These are phyloP conservation scores for Phaeosphaeria sp. DNA, from an alignment of 2,329 filamentous ascomycete species.

Conservation along the genomic window DNA sequence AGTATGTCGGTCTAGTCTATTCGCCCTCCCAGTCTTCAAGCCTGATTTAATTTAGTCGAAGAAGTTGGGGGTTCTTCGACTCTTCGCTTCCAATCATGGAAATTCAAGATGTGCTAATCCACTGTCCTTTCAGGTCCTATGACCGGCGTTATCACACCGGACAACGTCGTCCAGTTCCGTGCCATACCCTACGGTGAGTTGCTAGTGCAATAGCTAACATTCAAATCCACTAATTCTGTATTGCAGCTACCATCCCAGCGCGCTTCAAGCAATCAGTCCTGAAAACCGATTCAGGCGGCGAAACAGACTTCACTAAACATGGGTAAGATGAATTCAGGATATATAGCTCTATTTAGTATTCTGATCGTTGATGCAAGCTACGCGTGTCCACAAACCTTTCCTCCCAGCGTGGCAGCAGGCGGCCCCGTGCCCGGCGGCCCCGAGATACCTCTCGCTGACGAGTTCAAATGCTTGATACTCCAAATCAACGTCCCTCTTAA, in stretches of 20 bases:
- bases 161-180: conserved; percentile 33
- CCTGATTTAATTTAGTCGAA: no score
- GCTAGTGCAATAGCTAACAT: background rate
- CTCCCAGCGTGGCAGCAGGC: conserved; percentile 7
- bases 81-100: no score
- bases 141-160: conserved; percentile 21
- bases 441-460: conserved; percentile 4
- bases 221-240: background rate
- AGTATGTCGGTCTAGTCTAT: background rate
- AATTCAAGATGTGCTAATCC: background rate
- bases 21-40: no score
- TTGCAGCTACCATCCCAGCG: conserved; percentile 19
- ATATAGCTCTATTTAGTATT: no score
- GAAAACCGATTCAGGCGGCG: conserved; percentile 3
- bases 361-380: background rate
- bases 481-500: conserved; percentile 27
- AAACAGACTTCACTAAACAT: conserved; percentile 18
- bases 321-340: conserved; percentile 11
- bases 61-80: no score
- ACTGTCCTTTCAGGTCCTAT: conserved; percentile 15
- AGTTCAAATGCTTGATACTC: conserved; percentile 27
- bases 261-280: conserved; percentile 32
- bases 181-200: conserved; percentile 20
- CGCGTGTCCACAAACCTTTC: conserved; percentile 26
- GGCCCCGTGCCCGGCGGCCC: conserved; percentile 17